Base-by-base conservation (phyloP, 2,329 filamentous ascomycete genomes). In the Colletotrichum chrysophilum region DNA sequence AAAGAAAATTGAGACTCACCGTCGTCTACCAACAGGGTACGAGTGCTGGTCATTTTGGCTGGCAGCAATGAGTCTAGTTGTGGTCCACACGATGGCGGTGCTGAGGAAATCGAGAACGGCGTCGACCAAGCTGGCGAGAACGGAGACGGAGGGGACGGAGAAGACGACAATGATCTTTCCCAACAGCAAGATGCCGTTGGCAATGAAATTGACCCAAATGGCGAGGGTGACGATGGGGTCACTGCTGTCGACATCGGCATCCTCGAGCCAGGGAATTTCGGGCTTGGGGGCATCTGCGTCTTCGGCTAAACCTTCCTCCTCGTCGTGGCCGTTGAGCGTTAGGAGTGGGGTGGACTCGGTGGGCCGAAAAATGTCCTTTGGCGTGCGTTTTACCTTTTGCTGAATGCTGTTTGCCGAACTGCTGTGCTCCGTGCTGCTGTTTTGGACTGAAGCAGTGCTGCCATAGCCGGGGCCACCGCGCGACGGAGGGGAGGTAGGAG, bases 151-250 rank as follows among this genome's bases (percentile, higher is more conserved):
- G 24, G 93, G 94, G 1, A 96, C 95, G 67, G 95, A 91, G 38
- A 95, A 82, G 55, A 96, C 93, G 67, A 97, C 95, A 52, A 91
- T 89, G 66, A 96, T 91, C 83, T 98, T 98, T 76, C 95, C 91
- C 8, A 90, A 89, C 4, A 98, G 89, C 3, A 98, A 88, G 58
- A 95, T 86, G 4, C 92, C 88, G 82, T 98, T 98, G 74, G 95
- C 96, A 26, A 90, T 85, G 65, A 97, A 90, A 82, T 97, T 98
- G 83, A 97, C 86, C 83, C 96, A 96, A 80, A 98, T 97, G 56
- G 96, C 96, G 24, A 97, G 81, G n/a, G 93, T 94, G 65, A 98
- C 95, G 65, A 98, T 91, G 18, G 90, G 92, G 75, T 93, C 93
- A 64, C 92, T 89, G 77, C 93, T 95, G 80, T 96, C 94, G 4